A percentile compares a stretch with the other conserved stretches of the same genome.
Conservation (phyloP, 1,284 basidiomycete genomes). For the Pseudozyma hubeiensis region DNA sequence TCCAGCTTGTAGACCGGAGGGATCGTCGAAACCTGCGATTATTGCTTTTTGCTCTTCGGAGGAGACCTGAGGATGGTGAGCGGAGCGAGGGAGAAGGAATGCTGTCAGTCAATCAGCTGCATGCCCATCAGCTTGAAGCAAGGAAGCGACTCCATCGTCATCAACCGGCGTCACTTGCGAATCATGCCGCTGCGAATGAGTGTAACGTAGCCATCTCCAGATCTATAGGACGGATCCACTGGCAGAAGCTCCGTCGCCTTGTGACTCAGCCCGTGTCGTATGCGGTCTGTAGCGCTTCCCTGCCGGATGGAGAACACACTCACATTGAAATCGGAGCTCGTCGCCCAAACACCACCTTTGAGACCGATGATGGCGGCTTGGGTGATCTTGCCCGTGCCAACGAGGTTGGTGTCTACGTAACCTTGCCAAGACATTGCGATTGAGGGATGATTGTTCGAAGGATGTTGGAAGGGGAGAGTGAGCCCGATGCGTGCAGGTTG, state of each 20-base stretch:
- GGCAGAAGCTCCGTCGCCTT: too few species aligned
- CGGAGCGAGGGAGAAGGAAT: neutral
- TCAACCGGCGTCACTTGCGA: too few species aligned
- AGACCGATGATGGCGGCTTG: slow-evolving; percentile 87
- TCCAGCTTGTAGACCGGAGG: slow-evolving; percentile 70
- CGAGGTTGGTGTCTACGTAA: slow-evolving; percentile 87
- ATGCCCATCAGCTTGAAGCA: too few species aligned
- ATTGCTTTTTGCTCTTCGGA: slow-evolving; percentile 80
- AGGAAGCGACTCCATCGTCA: neutral
- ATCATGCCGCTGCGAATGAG: too few species aligned
- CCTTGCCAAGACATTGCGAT: slow-evolving; percentile 71
- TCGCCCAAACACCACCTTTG: slow-evolving; percentile 88
- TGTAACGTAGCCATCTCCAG: too few species aligned
- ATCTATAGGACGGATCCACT: too few species aligned
- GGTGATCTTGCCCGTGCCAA: slow-evolving; percentile 80
- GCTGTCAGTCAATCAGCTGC: neutral
- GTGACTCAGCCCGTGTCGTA: too few species aligned
- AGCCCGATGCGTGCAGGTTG: neutral
- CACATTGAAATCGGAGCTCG: slow-evolving; percentile 80
- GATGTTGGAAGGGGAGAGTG: neutral
- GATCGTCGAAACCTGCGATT: slow-evolving; percentile 74
- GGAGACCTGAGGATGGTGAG: slow-evolving; percentile 74
- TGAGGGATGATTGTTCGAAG: neutral
- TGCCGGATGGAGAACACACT: slow-evolving; percentile 14
- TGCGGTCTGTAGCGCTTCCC: neutral